Base-by-base conservation (phyloP, 208 protist species). In the Leishmania tropica region DNA sequence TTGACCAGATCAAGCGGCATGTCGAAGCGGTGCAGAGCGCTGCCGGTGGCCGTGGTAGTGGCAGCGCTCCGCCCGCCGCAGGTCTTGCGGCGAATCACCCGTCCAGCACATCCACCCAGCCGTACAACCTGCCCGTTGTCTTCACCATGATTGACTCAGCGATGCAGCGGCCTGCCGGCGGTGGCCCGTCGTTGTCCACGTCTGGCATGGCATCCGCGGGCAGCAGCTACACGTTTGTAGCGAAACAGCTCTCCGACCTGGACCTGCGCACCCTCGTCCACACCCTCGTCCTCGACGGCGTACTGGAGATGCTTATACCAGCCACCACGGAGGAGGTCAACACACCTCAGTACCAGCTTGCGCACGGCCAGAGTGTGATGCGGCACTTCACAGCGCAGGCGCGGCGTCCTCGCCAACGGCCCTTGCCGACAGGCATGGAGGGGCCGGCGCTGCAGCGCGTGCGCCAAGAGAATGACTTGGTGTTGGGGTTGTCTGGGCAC, bases 221-320 rank as follows among this genome's bases (percentile, higher is more conserved):
- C 37, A 47, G 47, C 24, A 75, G 51, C 71, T 28, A 68, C n/a
- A 1, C 64, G 4, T 54, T 83, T 54, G 13, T 53, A 5, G 42
- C 75, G 45, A 86, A 87, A 77, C 86, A 83, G 17, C 74, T 91
- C 19, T 87, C 81, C n/a, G 76, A 79, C 31, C 53, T 79, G 2
- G 94, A 97, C 76, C 84, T 92, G 35, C 88, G 88, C n/a, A 81
- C 88, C n/a, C 68, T 97, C 8, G 85, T 91, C 5, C 88, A 94
- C 54, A 89, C 91, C 10, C 83, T 97, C 21, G 84, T 94, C 8
- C 85, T 95, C 15, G 94, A 97, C 72, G 94, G 94, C 24, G 86
- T 97, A 54, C 78, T 95, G 54, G 92, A 94, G 80, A 89, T 89
- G 83, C 65, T 87, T 19, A 35, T 85, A 24, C 75, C 84, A 11